These are phyloP conservation scores for Lablab purpureus DNA, from an alignment of 306 rosid species.

Conservation along the genomic window DNA sequence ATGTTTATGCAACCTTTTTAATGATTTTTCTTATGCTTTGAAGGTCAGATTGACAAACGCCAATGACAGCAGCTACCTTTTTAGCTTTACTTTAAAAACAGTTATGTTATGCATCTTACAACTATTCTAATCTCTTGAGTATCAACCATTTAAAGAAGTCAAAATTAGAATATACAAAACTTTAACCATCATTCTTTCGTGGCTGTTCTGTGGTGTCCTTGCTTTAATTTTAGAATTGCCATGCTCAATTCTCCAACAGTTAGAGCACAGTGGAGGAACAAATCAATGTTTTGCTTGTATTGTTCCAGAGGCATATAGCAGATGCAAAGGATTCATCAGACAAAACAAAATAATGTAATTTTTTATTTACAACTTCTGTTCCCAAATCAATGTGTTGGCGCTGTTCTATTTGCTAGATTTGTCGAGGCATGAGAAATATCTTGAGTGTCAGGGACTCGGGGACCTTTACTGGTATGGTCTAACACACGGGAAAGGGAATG, in stretches of 20 bases:
- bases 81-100: background rate
- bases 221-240: background rate
- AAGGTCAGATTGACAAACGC: background rate
- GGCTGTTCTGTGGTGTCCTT: background rate
- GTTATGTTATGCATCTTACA: background rate
- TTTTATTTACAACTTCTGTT: background rate
- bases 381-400: background rate
- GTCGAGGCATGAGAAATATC: slow-evolving; percentile 15
- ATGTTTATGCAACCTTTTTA: background rate
- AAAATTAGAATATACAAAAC: background rate
- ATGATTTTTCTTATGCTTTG: background rate
- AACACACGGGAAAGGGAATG: background rate
- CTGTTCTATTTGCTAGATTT: slow-evolving; percentile 8
- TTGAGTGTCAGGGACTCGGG: background rate
- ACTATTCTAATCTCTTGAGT: background rate
- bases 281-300: too few species aligned
- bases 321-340: background rate
- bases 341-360: background rate
- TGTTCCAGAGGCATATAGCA: too few species aligned
- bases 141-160: background rate
- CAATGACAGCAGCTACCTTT: background rate
- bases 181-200: background rate
- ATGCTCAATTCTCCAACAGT: background rate
- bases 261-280: background rate
- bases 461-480: background rate